Evolutionary conservation across 495 filamentous ascomycete genomes (phyloP).

Genomic region (Penicillium taxi): DNA sequence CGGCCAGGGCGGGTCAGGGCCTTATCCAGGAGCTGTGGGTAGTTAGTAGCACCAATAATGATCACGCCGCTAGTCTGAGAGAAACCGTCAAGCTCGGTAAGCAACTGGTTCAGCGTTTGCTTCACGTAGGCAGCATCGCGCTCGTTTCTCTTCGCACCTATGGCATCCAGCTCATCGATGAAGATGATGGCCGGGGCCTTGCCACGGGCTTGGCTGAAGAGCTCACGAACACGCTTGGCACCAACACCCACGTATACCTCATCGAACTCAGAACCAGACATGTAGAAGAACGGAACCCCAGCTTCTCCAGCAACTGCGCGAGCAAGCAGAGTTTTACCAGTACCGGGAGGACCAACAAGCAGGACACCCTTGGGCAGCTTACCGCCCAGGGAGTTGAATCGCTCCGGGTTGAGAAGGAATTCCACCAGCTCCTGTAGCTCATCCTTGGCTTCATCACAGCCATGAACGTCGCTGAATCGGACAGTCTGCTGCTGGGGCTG

Average conservation of each 20-base stretch:
- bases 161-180: slow-evolving; percentile 95
- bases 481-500: slow-evolving; percentile 84
- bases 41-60: slow-evolving; percentile 92
- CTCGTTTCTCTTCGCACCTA: slow-evolving; percentile 88
- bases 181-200: slow-evolving; percentile 97
- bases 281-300: slow-evolving; percentile 98
- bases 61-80: slow-evolving; percentile 90
- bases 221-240: slow-evolving; percentile 92
- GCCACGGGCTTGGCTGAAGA: slow-evolving; percentile 78
- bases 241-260: slow-evolving; percentile 98
- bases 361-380: slow-evolving; percentile 96
- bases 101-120: slow-evolving; percentile 92
- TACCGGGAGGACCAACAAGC: slow-evolving; percentile 90
- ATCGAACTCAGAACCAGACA: slow-evolving; percentile 98
- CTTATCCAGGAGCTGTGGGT: slow-evolving; percentile 88
- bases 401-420: slow-evolving; percentile 85
- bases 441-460: slow-evolving; percentile 96
- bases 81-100: slow-evolving; percentile 97
- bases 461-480: slow-evolving; percentile 90
- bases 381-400: slow-evolving; percentile 84
- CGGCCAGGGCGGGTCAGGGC: slow-evolving; percentile 89
- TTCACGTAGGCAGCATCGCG: slow-evolving; percentile 93
- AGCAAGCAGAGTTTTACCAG: slow-evolving; percentile 95
- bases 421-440: slow-evolving; percentile 95
- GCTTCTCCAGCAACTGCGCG: slow-evolving; percentile 95